phyloP scores from a whole-genome alignment of 176 grass and related monocot species.

The Aegilops speltoides region DNA sequence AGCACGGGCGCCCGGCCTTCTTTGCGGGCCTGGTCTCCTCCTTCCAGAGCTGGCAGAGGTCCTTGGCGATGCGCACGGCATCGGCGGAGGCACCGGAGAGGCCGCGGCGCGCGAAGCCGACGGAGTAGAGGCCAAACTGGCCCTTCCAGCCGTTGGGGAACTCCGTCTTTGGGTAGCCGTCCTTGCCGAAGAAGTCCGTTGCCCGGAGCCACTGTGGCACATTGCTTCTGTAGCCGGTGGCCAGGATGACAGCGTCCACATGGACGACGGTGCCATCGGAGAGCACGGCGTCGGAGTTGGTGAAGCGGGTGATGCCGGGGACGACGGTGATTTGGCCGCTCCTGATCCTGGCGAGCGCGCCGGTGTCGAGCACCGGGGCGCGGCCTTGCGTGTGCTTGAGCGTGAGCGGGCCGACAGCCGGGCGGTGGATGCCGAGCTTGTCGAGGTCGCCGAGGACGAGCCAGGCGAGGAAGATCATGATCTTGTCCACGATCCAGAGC shows the following conservation, averaged over 20 bases:
- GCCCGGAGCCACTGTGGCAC: conserved; percentile 82
- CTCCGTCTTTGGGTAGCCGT: conserved; percentile 49
- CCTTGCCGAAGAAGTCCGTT: conserved; percentile 69
- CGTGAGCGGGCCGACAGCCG: conserved; percentile 56
- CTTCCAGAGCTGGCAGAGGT: conserved; percentile 65
- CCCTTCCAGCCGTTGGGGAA: conserved; percentile 79
- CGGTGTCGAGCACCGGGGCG: conserved; percentile 70
- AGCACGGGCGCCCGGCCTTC: conserved; percentile 43
- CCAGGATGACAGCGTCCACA: conserved; percentile 65
- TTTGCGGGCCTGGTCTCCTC: conserved; percentile 63
- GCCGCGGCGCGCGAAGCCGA: conserved; percentile 74
- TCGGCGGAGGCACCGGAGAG: conserved; percentile 68
- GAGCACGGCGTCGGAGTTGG: conserved; percentile 38
- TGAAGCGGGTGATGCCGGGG: conserved; percentile 50
- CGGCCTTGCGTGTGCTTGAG: conserved; percentile 64
- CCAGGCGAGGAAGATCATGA: conserved; percentile 66
- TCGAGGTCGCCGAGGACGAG: conserved; percentile 57
- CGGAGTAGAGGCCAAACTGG: conserved; percentile 67
- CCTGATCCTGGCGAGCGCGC: conserved; percentile 49
- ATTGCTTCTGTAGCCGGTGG: conserved; percentile 83
- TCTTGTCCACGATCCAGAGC: conserved; percentile 75
- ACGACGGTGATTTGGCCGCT: conserved; percentile 64
- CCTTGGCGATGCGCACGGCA: conserved; percentile 61
- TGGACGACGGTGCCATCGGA: conserved; percentile 44
- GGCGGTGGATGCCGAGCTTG: conserved; percentile 60